These are phyloP conservation scores for Geosmithia flava DNA, from an alignment of 2,329 filamentous ascomycete species.

Conservation along the genomic window DNA sequence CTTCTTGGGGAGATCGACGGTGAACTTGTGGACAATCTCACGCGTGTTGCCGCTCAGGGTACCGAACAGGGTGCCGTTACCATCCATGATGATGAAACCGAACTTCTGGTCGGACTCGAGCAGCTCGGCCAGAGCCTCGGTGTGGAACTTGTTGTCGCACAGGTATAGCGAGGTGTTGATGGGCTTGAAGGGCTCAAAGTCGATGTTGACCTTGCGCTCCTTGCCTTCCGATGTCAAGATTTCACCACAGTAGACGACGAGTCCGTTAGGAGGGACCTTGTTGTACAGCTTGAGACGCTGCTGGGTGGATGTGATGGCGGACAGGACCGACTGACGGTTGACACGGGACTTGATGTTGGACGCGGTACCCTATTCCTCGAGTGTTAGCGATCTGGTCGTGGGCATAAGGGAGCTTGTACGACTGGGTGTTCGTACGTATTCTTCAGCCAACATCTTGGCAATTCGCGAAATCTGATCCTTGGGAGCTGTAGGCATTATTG, in stretches of 20 bases:
- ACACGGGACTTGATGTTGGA: slow-evolving; percentile 99
- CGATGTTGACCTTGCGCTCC: slow-evolving; percentile 99
- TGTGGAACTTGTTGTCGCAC: slow-evolving; percentile 99
- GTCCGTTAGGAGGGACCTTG: slow-evolving; percentile 93
- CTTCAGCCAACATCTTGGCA: slow-evolving; percentile 99
- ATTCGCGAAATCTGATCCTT: slow-evolving; percentile 96
- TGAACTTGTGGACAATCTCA: slow-evolving; percentile 95
- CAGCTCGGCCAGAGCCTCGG: slow-evolving; percentile 89
- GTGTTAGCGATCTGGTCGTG: slow-evolving; percentile 1
- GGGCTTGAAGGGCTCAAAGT: slow-evolving; percentile 99
- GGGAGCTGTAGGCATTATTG: slow-evolving; percentile 48
- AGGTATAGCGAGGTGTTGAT: slow-evolving; percentile 99
- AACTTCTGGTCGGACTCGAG: slow-evolving; percentile 99
- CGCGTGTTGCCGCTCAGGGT: slow-evolving; percentile 95
- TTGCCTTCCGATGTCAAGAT: slow-evolving; percentile 98
- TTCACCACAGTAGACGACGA: slow-evolving; percentile 99
- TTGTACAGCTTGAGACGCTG: slow-evolving; percentile 98
- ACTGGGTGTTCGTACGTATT: slow-evolving; percentile 58
- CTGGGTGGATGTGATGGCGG: slow-evolving; percentile 97
- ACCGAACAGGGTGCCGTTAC: slow-evolving; percentile 94
- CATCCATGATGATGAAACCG: slow-evolving; percentile 99
- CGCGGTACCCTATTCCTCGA: slow-evolving; percentile 62
- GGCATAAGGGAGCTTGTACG: not conserved
- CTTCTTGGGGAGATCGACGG: slow-evolving; percentile 98
- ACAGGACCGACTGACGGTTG: slow-evolving; percentile 95